Percentiles rank a stretch among this genome's conserved stretches.
Evolutionary conservation across 352 stramenopile genomes (phyloP).

Genomic region (Phytophthora pinifolia): DNA sequence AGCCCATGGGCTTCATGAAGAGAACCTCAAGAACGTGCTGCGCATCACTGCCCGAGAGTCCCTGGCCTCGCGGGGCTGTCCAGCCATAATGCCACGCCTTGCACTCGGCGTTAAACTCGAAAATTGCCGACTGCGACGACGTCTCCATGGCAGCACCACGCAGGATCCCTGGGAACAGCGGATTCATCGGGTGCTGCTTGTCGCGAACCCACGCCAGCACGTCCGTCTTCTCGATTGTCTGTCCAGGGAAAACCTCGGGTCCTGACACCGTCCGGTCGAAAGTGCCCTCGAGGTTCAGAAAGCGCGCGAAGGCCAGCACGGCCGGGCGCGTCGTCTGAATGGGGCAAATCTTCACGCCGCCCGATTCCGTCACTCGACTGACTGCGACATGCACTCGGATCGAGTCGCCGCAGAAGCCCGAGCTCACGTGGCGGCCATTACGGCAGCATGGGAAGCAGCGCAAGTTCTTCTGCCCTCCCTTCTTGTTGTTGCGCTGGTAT

Average conservation of each 20-base stretch:
- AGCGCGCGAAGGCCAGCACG: constrained; percentile 67
- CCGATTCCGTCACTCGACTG: constrained; percentile 71
- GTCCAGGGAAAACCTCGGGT: constrained; percentile 70
- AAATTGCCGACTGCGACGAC: constrained; percentile 77
- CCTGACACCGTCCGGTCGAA: constrained; percentile 73
- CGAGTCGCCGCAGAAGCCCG: constrained; percentile 85
- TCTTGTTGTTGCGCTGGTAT: constrained; percentile 92
- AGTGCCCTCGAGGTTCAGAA: constrained; percentile 70
- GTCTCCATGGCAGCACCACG: constrained; percentile 79
- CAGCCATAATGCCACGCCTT: constrained; percentile 91
- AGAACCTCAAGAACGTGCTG: constrained; percentile 79
- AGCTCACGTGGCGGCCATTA: constrained; percentile 78
- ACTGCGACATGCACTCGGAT: constrained; percentile 82
- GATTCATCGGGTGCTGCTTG: constrained; percentile 78
- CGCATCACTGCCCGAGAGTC: constrained; percentile 71
- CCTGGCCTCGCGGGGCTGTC: constrained; percentile 74
- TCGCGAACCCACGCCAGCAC: constrained; percentile 65
- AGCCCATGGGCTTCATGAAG: constrained; percentile 85
- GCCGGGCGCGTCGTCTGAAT: constrained; percentile 66
- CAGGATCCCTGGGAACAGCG: constrained; percentile 71
- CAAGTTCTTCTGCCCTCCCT: constrained; percentile 88
- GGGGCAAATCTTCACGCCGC: constrained; percentile 80
- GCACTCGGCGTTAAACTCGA: constrained; percentile 88
- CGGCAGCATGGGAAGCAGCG: constrained; percentile 87
- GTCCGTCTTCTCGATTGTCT: constrained; percentile 75